These are phyloP conservation scores for Meyerozyma carpophila DNA, from an alignment of 1,139 yeast species.

Conservation along the genomic window DNA sequence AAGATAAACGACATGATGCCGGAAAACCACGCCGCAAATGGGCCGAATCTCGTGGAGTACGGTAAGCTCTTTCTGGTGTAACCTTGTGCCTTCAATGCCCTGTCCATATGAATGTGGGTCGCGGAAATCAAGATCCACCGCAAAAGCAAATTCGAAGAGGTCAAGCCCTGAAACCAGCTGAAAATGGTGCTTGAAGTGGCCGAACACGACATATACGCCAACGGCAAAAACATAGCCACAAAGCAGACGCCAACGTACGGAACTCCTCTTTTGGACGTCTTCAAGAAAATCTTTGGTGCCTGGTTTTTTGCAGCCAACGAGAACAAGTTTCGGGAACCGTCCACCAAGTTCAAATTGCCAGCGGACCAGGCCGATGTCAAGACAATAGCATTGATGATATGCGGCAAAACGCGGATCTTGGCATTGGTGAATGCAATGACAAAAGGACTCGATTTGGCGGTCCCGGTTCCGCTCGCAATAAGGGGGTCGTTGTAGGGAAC, in stretches of 20 bases:
- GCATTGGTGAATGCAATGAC: slow-evolving; percentile 49
- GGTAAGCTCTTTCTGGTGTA: slow-evolving; percentile 31
- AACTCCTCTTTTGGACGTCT: slow-evolving; percentile 36
- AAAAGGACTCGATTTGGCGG: slow-evolving; percentile 50
- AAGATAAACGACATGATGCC: slow-evolving; percentile 26
- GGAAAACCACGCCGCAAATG: slow-evolving; percentile 31
- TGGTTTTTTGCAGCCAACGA: slow-evolving; percentile 44
- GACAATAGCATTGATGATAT: slow-evolving; percentile 46
- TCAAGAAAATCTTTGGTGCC: slow-evolving; percentile 43
- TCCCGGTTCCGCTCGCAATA: slow-evolving; percentile 36
- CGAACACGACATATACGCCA: slow-evolving; percentile 22
- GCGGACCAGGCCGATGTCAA: slow-evolving; percentile 51
- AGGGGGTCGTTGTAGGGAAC: slow-evolving; percentile 38
- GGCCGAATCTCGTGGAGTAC: slow-evolving; percentile 22
- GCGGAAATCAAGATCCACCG: slow-evolving; percentile 25
- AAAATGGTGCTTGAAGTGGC: slow-evolving; percentile 20
- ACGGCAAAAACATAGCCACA: slow-evolving; percentile 19
- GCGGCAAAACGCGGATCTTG: slow-evolving; percentile 44
- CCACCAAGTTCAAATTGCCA: slow-evolving; percentile 39
- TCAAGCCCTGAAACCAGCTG: slow-evolving; percentile 22
- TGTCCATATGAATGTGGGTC: slow-evolving; percentile 26
- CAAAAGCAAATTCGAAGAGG: slow-evolving; percentile 19
- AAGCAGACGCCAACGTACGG: slow-evolving; percentile 36
- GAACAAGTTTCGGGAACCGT: slow-evolving; percentile 37
- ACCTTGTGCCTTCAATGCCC: slow-evolving; percentile 35